These are phyloP conservation scores for Russula earlei DNA, from an alignment of 768 basidiomycete genomes.

Conservation along the genomic window DNA sequence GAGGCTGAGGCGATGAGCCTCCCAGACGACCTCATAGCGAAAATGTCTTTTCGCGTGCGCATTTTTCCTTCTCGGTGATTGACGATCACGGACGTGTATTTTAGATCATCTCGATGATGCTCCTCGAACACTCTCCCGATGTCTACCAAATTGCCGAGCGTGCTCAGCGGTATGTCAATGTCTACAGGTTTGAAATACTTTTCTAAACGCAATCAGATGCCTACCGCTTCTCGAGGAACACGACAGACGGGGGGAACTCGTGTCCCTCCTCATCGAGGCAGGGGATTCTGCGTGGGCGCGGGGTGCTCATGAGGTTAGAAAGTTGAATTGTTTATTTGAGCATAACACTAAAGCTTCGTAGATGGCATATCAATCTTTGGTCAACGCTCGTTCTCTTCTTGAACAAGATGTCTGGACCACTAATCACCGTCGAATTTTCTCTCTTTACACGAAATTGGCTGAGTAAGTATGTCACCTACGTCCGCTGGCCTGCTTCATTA, in stretches of 20 bases:
- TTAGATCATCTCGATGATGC: slow-evolving; percentile 63
- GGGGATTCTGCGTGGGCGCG: slow-evolving; percentile 63
- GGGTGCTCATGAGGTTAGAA: slow-evolving; percentile 61
- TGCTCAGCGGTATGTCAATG: slow-evolving; percentile 41
- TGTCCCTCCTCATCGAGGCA: slow-evolving; percentile 54
- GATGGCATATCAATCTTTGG: slow-evolving; percentile 55
- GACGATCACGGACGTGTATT: slow-evolving; percentile 2
- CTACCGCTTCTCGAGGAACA: slow-evolving; percentile 51
- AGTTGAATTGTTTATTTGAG: neutral
- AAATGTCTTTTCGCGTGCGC: slow-evolving; percentile 61
- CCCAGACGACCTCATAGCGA: slow-evolving; percentile 40
- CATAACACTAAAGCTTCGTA: slow-evolving; percentile 22
- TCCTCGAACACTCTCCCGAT: slow-evolving; percentile 51
- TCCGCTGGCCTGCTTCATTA: neutral
- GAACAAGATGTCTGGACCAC: slow-evolving; percentile 44
- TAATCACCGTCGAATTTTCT: slow-evolving; percentile 40
- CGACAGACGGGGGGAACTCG: slow-evolving; percentile 48
- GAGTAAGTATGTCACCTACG: slow-evolving; percentile 37
- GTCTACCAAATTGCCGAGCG: slow-evolving; percentile 64
- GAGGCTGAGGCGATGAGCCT: slow-evolving; percentile 48
- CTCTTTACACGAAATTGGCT: slow-evolving; percentile 46
- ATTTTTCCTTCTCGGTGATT: neutral
- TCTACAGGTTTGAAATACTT: neutral
- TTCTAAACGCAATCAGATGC: slow-evolving; percentile 35
- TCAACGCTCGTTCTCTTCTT: slow-evolving; percentile 48